Base-by-base conservation (phyloP, 257 asterid genomes). In the Primulina eburnea region DNA sequence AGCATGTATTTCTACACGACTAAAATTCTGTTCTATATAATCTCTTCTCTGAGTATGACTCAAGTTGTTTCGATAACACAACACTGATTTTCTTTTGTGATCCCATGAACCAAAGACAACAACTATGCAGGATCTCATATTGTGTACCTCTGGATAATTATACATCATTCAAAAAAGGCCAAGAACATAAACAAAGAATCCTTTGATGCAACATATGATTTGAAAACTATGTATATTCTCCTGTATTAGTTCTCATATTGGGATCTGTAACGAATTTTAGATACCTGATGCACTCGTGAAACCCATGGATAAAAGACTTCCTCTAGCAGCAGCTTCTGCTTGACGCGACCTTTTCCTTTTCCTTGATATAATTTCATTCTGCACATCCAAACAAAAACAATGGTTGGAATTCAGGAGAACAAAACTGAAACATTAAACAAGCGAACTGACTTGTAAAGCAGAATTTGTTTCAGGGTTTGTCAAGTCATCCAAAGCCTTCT, bases 401-500 rank as follows among this genome's bases (percentile, higher is more conserved):
- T 21, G 59, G 24, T 59, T 60, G 61, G 56, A 62, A 35, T 37
- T 57, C 34, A 38, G 40, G 61, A 60, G 3, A 74, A 52, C 52
- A 62, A 24, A 37, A 18, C 29, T 12, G 24, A 47, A 50, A 20
- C 67, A 69, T 24, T 67, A 64, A 53, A 64, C 18, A 35, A 56
- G 71, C 64, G 75, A 70, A 71, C 78, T 75, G 77, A 89, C 98
- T 78, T 90, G 99, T 62, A 93, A 78, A 65, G 67, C 76, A 68
- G 86, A 69, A 77, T 85, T 86, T 33, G 81, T 82, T 76, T 85
- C 94, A 14, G 91, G 97, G 80, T 89, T 81, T 40, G 97, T 93
- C 35, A 93, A 84, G 84, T 90, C 96, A 78, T 93, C 97, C 73
- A 93, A 76, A 75, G 99, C 90, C 77, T 66, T 83, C 61, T 90